A percentile compares a stretch with the other conserved stretches of the same genome.
Evolutionary conservation across 2,329 filamentous ascomycete genomes (phyloP).

Genomic region (Blumeriella jaapii): DNA sequence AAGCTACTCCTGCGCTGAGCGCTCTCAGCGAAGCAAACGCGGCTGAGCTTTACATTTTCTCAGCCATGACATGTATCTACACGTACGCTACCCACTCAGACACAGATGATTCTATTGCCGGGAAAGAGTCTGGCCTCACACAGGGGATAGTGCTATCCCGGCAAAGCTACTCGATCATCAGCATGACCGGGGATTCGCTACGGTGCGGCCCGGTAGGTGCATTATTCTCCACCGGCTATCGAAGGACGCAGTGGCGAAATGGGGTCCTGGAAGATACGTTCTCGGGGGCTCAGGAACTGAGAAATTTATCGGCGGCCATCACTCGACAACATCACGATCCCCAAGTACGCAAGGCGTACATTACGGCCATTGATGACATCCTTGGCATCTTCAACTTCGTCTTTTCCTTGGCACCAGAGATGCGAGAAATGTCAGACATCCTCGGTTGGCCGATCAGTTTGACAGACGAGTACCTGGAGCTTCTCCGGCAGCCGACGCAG

Average conservation of each 20-base stretch:
- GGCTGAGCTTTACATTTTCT: constrained; percentile 29
- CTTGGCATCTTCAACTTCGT: constrained; percentile 7
- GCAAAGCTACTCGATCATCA: constrained; percentile 27
- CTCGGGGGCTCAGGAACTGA: constrained; percentile 5
- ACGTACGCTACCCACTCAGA: constrained; percentile 27
- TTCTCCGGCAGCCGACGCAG: constrained; percentile 27
- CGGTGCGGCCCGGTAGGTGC: constrained; percentile 17
- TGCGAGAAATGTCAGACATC: constrained; percentile 10
- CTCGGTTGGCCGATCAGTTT: constrained; percentile 12
- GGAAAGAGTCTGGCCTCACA: constrained; percentile 23
- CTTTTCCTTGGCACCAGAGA: constrained; percentile 1
- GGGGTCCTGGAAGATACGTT: constrained; percentile 1
- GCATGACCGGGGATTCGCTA: constrained; percentile 19
- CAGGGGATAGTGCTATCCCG: constrained; percentile 28
- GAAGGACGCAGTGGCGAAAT: constrained; percentile 6
- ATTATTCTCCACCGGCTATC: constrained; percentile 22
- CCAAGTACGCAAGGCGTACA: constrained; percentile 19
- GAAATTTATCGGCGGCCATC: constrained; percentile 5
- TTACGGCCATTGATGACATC: constrained; percentile 6
- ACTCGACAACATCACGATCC: constrained; percentile 13
- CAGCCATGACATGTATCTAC: constrained; percentile 29
- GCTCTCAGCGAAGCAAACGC: constrained; percentile 25
- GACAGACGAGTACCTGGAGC: constrained; percentile 14
- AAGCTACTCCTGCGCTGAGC: constrained; percentile 27
- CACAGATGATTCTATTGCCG: constrained; percentile 27